phyloP scores from a whole-genome alignment of 1,139 yeast genomes.

The Nakaseomyces nivariensis region DNA sequence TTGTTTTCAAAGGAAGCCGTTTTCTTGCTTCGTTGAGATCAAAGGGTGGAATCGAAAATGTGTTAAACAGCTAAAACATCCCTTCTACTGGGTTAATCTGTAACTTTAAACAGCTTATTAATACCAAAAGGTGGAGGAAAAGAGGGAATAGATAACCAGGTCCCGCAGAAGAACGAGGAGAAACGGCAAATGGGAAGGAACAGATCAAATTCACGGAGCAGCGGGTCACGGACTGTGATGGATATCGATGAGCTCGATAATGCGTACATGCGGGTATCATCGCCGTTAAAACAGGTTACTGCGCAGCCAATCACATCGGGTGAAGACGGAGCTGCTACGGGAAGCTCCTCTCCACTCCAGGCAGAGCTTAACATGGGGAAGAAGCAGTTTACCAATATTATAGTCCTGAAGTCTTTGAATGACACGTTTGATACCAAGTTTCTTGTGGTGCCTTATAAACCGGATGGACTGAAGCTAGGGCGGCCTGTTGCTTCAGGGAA shows the following conservation, averaged over 20 bases:
- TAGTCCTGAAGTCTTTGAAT: conserved; percentile 64
- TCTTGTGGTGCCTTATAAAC: conserved; percentile 65
- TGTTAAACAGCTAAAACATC: no score
- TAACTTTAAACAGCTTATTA: no score
- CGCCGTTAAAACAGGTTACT: background rate
- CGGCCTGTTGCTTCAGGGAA: conserved; percentile 54
- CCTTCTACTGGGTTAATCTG: no score
- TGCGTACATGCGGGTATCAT: background rate
- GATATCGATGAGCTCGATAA: conserved; percentile 6
- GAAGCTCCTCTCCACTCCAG: no score
- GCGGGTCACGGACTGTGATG: conserved; percentile 17
- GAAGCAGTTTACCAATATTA: conserved; percentile 31
- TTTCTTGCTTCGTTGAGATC: no score
- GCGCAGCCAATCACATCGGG: background rate
- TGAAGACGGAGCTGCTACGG: no score
- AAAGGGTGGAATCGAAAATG: no score
- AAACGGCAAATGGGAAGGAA: conserved; percentile 14
- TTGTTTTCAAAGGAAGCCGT: no score
- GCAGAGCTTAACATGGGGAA: no score
- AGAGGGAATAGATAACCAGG: no score
- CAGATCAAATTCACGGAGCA: conserved; percentile 28
- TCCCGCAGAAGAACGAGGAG: background rate
- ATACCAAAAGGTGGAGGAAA: no score
- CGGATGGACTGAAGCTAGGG: conserved; percentile 78
- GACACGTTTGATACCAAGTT: conserved; percentile 74